These are phyloP conservation scores for Claviceps arundinis DNA, from an alignment of 2,329 filamentous ascomycete species.

Conservation along the genomic window DNA sequence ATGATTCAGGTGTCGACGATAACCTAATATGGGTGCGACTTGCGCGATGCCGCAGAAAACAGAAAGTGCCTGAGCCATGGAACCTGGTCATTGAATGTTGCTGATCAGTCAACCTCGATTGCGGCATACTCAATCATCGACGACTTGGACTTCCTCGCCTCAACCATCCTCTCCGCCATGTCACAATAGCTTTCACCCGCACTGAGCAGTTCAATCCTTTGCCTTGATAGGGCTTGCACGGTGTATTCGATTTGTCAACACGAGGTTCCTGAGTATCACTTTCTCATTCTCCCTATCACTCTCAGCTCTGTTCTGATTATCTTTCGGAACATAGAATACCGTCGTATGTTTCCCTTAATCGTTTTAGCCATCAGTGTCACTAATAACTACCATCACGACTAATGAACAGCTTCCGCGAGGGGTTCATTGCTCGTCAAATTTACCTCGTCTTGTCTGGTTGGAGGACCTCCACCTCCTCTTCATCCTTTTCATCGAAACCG, in stretches of 20 bases:
- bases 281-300: conserved; percentile 8
- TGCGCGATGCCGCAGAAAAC: no score
- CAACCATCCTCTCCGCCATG: conserved; percentile 10
- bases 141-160: conserved; percentile 12
- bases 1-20: no score
- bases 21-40: no score
- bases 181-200: conserved; percentile 8
- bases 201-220: conserved; percentile 8
- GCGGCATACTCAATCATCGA: conserved; percentile 4
- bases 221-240: conserved; percentile 4
- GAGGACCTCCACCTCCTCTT: background rate
- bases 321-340: conserved; percentile 1
- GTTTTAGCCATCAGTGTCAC: background rate
- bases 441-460: background rate
- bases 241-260: conserved; percentile 13
- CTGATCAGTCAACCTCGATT: no score
- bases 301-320: conserved; percentile 1
- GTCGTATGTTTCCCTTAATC: conserved; percentile 1
- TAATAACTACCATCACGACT: conserved; percentile 3
- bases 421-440: background rate
- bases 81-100: no score
- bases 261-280: conserved; percentile 6
- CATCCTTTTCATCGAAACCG: conserved; percentile 2
- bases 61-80: no score
- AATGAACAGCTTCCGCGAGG: background rate